phyloP scores from a whole-genome alignment of 2,329 filamentous ascomycete species.

The Monilinia polystroma region DNA sequence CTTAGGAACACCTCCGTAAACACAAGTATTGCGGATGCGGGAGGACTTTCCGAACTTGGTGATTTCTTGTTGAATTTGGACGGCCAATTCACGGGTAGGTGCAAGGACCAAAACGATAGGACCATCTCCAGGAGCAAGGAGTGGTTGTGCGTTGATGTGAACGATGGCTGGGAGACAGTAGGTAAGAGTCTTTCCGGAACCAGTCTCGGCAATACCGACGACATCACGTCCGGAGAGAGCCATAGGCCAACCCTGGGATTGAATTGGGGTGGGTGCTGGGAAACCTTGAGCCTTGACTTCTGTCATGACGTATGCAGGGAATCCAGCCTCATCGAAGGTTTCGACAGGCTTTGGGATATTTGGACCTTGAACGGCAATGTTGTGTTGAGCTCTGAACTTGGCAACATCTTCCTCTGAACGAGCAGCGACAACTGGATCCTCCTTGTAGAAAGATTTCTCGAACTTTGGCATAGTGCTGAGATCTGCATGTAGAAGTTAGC shows the following conservation, averaged over 20 bases:
- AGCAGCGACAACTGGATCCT: conserved; percentile 73
- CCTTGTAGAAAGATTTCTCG: conserved; percentile 99
- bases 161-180: conserved; percentile 98
- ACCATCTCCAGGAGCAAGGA: conserved; percentile 90
- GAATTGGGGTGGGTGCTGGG: conserved; percentile 88
- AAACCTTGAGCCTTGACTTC: conserved; percentile 99
- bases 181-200: conserved; percentile 97
- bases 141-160: conserved; percentile 98
- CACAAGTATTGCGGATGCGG: conserved; percentile 96
- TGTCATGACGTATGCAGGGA: conserved; percentile 95
- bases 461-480: conserved; percentile 82
- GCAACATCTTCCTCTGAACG: conserved; percentile 80
- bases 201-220: conserved; percentile 98
- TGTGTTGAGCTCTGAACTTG: conserved; percentile 79
- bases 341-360: conserved; percentile 92
- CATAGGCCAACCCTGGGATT: conserved; percentile 99
- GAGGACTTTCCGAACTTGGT: conserved; percentile 98
- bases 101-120: conserved; percentile 96
- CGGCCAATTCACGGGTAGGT: conserved; percentile 94
- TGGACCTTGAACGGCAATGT: conserved; percentile 77
- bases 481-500: conserved; percentile 53
- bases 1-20: conserved; percentile 98
- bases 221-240: conserved; percentile 96
- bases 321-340: conserved; percentile 96
- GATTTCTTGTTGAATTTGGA: conserved; percentile 98